These are phyloP conservation scores for Gracilaria domingensis DNA, from an alignment of 23 red algal species.

Conservation along the genomic window DNA sequence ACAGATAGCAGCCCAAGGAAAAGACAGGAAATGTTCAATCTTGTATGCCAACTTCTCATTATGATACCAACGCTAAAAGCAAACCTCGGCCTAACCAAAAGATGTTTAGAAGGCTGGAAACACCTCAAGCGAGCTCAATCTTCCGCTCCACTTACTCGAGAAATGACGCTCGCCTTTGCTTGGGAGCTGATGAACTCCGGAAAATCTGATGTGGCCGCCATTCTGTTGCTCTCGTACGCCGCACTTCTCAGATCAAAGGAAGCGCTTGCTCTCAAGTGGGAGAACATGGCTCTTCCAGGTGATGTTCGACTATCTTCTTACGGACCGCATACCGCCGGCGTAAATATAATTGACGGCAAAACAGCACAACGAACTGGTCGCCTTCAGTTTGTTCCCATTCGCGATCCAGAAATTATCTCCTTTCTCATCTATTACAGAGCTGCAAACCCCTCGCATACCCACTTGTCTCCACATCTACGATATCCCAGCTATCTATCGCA, in stretches of 20 bases:
- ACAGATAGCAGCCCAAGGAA: too few relatives aligned
- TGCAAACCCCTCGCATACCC: background rate
- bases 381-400: background rate
- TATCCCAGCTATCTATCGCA: background rate
- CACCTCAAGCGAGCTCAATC: background rate
- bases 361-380: background rate
- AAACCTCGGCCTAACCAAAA: background rate
- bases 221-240: conserved; percentile 9
- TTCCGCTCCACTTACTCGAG: background rate
- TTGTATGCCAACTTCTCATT: background rate
- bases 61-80: background rate
- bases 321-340: background rate
- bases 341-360: background rate
- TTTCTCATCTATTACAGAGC: background rate
- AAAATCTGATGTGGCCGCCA: background rate
- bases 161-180: background rate
- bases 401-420: background rate
- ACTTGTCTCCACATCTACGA: background rate
- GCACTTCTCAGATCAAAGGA: background rate
- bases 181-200: background rate
- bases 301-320: conserved; percentile 2
- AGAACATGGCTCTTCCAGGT: background rate
- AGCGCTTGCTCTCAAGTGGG: conserved; percentile 4
- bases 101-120: background rate
- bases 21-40: conserved; percentile 28